Conservation (phyloP, 108 stramenopile species). For the Chaetoceros tenuissimus region DNA sequence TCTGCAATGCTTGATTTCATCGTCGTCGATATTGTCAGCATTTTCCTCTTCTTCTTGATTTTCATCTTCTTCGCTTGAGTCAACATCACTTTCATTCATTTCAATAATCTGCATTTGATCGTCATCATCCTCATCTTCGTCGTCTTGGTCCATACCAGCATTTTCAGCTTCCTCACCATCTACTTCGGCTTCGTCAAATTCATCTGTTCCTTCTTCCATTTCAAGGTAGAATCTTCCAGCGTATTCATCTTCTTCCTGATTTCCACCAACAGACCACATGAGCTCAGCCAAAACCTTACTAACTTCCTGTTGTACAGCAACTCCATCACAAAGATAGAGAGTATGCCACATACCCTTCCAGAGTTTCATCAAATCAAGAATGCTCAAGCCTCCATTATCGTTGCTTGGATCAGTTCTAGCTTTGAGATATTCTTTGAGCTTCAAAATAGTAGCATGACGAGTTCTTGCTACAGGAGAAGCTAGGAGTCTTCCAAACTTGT, state of each 20-base stretch:
- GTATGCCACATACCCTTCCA: constrained; percentile 93
- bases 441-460: constrained; percentile 63
- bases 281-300: constrained; percentile 58
- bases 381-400: constrained; percentile 49
- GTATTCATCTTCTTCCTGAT: constrained; percentile 82
- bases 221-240: constrained; percentile 68
- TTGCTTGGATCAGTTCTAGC: constrained; percentile 43
- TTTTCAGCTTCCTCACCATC: constrained; percentile 11
- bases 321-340: constrained; percentile 87
- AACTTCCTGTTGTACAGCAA: constrained; percentile 81
- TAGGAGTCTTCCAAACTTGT: constrained; percentile 68
- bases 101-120: background rate
- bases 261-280: constrained; percentile 82
- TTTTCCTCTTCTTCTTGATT: constrained; percentile 18
- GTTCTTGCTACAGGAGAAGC: constrained; percentile 62
- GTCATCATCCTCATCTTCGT: constrained; percentile 5
- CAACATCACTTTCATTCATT: background rate
- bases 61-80: background rate
- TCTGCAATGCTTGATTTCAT: constrained; percentile 47
- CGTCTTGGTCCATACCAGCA: constrained; percentile 1
- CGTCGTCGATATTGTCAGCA: constrained; percentile 3
- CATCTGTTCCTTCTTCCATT: constrained; percentile 25
- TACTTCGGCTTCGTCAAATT: constrained; percentile 2
- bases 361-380: constrained; percentile 83
- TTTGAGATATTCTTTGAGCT: constrained; percentile 53